phyloP scores from a whole-genome alignment of 2,329 filamentous ascomycete species.

The Nothophaeocryptopus gaeumannii region DNA sequence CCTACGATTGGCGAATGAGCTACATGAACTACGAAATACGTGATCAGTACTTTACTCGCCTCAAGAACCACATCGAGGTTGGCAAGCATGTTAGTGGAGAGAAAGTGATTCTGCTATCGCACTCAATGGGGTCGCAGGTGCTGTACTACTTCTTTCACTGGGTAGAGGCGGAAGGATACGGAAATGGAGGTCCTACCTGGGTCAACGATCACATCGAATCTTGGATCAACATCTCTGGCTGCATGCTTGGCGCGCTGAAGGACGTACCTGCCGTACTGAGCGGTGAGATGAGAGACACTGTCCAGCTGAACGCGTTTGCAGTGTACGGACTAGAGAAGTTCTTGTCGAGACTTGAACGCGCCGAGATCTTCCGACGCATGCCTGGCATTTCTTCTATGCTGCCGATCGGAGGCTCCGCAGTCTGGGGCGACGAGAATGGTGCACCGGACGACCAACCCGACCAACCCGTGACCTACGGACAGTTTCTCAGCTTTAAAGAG shows the following conservation, averaged over 20 bases:
- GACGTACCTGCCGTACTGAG: constrained; percentile 86
- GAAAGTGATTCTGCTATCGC: constrained; percentile 83
- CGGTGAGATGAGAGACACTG: constrained; percentile 97
- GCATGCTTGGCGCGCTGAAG: constrained; percentile 94
- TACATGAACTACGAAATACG: constrained; percentile 85
- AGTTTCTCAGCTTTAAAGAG: constrained; percentile 78
- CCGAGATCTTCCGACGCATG: constrained; percentile 94
- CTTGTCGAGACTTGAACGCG: constrained; percentile 81
- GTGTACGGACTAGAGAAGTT: constrained; percentile 98
- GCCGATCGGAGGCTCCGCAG: constrained; percentile 83
- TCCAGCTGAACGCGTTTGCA: constrained; percentile 91
- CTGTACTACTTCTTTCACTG: constrained; percentile 79
- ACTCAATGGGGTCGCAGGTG: constrained; percentile 98
- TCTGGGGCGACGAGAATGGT: constrained; percentile 89
- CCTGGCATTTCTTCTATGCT: constrained; percentile 96
- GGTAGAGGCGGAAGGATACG: constrained; percentile 75
- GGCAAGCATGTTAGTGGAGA: constrained; percentile 68
- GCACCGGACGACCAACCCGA: constrained; percentile 81
- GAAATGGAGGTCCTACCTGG: constrained; percentile 80
- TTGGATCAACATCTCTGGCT: constrained; percentile 98
- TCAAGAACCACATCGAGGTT: constrained; percentile 88
- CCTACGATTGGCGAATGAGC: constrained; percentile 89
- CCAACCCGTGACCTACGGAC: constrained; percentile 72
- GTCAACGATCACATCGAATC: constrained; percentile 85
- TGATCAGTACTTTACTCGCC: constrained; percentile 88